Evolutionary conservation across 306 rosid species (phyloP).

Genomic region (Astragalus membranaceus): DNA sequence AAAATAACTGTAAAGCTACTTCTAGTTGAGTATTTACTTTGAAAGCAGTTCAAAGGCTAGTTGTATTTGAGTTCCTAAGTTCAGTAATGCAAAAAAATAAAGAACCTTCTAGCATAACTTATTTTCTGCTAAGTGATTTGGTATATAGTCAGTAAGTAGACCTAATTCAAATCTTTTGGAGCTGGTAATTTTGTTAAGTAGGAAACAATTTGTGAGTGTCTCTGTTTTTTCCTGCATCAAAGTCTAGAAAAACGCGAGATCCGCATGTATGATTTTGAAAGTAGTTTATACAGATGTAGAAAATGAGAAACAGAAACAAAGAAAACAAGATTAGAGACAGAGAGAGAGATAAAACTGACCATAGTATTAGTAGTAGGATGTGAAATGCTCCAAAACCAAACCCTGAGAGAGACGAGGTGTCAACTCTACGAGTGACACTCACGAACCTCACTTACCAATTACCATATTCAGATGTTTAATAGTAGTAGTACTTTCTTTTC

Average conservation of each 20-base stretch:
- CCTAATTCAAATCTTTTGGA: neutral
- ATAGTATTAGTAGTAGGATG: too few species aligned
- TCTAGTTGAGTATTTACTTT: neutral
- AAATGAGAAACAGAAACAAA: neutral
- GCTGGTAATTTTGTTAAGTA: neutral
- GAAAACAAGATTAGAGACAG: too few species aligned
- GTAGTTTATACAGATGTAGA: neutral
- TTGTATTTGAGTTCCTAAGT: neutral
- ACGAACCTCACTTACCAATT: too few species aligned
- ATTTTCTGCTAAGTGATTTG: neutral
- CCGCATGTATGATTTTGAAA: neutral
- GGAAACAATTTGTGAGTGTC: neutral
- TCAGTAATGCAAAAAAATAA: neutral
- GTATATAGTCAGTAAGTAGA: neutral
- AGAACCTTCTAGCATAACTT: neutral
- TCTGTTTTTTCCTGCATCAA: neutral
- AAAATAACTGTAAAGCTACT: neutral
- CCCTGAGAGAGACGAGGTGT: too few species aligned
- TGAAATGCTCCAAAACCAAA: too few species aligned
- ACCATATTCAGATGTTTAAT: too few species aligned
- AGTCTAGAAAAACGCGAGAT: conserved; percentile 6
- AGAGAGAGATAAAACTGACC: too few species aligned
- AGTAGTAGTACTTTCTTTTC: too few species aligned
- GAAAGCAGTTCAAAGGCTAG: too few species aligned
- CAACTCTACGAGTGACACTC: too few species aligned